A percentile compares a stretch with the other conserved stretches of the same genome.
Conservation (phyloP, 192 early-diverging fungal genomes). For the Coemansia sp. region DNA sequence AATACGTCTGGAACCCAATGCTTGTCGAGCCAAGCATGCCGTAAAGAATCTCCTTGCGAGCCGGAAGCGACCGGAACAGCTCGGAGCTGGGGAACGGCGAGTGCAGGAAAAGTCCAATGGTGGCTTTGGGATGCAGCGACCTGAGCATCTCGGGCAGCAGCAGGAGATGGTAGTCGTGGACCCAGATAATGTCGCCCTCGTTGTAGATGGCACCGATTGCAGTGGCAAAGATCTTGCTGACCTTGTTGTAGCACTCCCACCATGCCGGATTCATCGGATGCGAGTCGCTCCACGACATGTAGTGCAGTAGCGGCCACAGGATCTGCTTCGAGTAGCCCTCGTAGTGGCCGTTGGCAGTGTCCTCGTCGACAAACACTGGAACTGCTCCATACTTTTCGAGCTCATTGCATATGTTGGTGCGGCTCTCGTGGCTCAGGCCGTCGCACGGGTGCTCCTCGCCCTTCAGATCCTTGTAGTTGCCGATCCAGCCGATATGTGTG, state of each 20-base stretch:
- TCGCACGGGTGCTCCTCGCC: constrained; percentile 58
- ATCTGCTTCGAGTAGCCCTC: constrained; percentile 97
- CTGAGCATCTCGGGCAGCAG: constrained; percentile 85
- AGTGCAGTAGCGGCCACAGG: constrained; percentile 97
- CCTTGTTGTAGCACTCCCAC: constrained; percentile 80
- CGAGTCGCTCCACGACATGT: constrained; percentile 81
- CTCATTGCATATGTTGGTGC: constrained; percentile 53
- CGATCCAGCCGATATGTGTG: constrained; percentile 75
- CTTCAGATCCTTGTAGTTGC: constrained; percentile 57
- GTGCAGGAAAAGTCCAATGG: constrained; percentile 93
- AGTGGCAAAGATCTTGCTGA: constrained; percentile 77
- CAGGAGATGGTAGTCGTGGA: constrained; percentile 97
- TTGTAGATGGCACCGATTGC: constrained; percentile 69
- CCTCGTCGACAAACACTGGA: constrained; percentile 78
- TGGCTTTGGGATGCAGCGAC: constrained; percentile 69
- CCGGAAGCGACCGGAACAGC: constrained; percentile 84
- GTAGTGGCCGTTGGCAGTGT: constrained; percentile 78
- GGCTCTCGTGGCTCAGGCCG: constrained; percentile 53
- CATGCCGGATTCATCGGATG: constrained; percentile 61
- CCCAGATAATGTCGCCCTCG: constrained; percentile 78
- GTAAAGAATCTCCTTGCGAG: constrained; percentile 76
- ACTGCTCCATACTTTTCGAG: constrained; percentile 59
- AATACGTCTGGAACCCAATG: constrained; percentile 97
- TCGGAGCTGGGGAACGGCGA: constrained; percentile 96
- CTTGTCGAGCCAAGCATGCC: constrained; percentile 92